Evolutionary conservation across 108 stramenopile species (phyloP).

Genomic region (Skeletonema potamos): DNA sequence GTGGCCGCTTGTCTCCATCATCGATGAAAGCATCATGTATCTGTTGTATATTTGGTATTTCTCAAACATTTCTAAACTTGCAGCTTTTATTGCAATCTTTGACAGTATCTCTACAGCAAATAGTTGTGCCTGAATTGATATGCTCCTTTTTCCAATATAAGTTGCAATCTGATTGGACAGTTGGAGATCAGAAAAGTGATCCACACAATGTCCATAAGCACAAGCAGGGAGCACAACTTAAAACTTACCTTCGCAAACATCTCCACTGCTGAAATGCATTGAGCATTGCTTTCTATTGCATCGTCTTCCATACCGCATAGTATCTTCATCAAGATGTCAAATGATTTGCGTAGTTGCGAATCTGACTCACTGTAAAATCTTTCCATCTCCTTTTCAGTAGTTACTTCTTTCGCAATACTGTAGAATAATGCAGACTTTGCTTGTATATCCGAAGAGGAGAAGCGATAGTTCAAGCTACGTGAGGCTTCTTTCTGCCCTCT

Average conservation of each 20-base stretch:
- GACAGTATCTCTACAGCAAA: slow-evolving; percentile 28
- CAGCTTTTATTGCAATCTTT: slow-evolving; percentile 20
- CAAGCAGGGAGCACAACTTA: neutral
- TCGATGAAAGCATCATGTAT: slow-evolving; percentile 28
- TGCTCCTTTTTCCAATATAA: slow-evolving; percentile 15
- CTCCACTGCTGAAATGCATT: slow-evolving; percentile 26
- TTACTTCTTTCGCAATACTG: slow-evolving; percentile 9
- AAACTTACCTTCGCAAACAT: slow-evolving; percentile 40
- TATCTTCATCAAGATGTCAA: slow-evolving; percentile 18
- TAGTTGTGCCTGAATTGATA: slow-evolving; percentile 32
- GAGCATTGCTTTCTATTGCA: slow-evolving; percentile 5
- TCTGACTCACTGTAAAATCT: slow-evolving; percentile 7
- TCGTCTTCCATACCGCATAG: slow-evolving; percentile 2
- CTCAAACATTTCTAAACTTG: slow-evolving; percentile 18
- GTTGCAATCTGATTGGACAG: slow-evolving; percentile 20
- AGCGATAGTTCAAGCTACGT: slow-evolving; percentile 13
- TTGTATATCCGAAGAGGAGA: slow-evolving; percentile 31
- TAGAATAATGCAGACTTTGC: slow-evolving; percentile 32
- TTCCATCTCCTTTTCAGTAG: neutral
- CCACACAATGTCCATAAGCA: neutral
- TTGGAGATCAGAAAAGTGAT: neutral
- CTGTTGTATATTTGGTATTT: slow-evolving; percentile 39
- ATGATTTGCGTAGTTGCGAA: slow-evolving; percentile 26
- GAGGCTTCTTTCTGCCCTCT: slow-evolving; percentile 6
- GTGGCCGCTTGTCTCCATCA: slow-evolving; percentile 22